phyloP scores from a whole-genome alignment of 305 asterid species.

The Fraxinus nigra region DNA sequence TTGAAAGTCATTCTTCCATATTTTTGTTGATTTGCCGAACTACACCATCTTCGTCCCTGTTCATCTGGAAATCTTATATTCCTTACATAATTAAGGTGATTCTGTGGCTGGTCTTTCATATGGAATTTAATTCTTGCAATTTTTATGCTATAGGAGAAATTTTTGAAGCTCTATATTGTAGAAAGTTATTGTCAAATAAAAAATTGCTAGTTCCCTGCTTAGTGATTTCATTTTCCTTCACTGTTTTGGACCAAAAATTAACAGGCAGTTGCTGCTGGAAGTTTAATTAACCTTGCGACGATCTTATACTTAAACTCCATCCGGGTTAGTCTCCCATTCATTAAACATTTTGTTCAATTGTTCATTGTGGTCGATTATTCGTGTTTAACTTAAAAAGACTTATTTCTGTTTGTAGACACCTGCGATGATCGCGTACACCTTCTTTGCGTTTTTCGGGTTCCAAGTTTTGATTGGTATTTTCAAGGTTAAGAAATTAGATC shows the following conservation, averaged over 20 bases:
- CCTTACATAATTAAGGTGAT: background rate
- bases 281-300: constrained; percentile 92
- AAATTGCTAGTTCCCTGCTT: constrained; percentile 8
- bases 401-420: constrained; percentile 57
- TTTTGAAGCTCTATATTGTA: background rate
- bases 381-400: constrained; percentile 4
- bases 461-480: constrained; percentile 73
- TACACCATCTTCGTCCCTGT: background rate
- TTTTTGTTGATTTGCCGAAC: background rate
- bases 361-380: background rate
- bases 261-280: constrained; percentile 98
- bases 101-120: background rate
- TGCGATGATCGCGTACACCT: constrained; percentile 55
- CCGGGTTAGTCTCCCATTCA: constrained; percentile 44
- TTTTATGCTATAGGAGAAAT: background rate
- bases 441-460: constrained; percentile 71
- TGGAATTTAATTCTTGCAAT: background rate
- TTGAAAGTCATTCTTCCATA: background rate
- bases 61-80: constrained; percentile 4
- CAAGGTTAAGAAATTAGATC: constrained; percentile 79
- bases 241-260: constrained; percentile 6
- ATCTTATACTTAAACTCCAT: constrained; percentile 67
- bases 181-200: background rate
- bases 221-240: background rate
- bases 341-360: background rate